phyloP scores from a whole-genome alignment of 257 asterid species.

The Asclepias syriaca region DNA sequence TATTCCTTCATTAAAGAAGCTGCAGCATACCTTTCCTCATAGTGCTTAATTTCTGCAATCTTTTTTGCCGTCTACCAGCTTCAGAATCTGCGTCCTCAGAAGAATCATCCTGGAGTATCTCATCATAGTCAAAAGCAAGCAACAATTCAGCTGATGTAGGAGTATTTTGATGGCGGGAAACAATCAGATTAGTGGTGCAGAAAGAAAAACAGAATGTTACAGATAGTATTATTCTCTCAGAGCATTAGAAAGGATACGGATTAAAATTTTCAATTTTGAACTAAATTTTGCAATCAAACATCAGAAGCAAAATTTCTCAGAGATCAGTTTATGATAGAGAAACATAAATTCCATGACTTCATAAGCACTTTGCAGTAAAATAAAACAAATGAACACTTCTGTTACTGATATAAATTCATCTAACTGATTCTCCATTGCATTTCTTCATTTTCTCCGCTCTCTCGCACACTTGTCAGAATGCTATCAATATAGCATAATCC shows the following conservation, averaged over 20 bases:
- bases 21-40: conserved; percentile 38
- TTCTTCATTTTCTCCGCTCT: neutral
- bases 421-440: neutral
- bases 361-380: neutral
- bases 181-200: neutral
- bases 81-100: conserved; percentile 40
- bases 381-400: neutral
- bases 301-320: neutral
- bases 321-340: neutral
- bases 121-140: neutral
- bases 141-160: neutral
- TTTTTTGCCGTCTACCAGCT: conserved; percentile 45
- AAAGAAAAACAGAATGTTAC: neutral
- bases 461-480: neutral
- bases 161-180: neutral
- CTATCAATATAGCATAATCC: neutral
- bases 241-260: neutral
- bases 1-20: neutral
- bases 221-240: neutral
- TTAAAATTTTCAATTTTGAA: neutral
- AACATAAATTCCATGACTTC: neutral
- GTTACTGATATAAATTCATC: neutral
- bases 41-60: conserved; percentile 33
- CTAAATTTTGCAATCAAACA: neutral
- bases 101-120: conserved; percentile 46